A percentile compares a stretch with the other conserved stretches of the same genome.
These are phyloP conservation scores for Penicillium sp. DNA, from an alignment of 2,329 filamentous ascomycete species.

Conservation along the genomic window DNA sequence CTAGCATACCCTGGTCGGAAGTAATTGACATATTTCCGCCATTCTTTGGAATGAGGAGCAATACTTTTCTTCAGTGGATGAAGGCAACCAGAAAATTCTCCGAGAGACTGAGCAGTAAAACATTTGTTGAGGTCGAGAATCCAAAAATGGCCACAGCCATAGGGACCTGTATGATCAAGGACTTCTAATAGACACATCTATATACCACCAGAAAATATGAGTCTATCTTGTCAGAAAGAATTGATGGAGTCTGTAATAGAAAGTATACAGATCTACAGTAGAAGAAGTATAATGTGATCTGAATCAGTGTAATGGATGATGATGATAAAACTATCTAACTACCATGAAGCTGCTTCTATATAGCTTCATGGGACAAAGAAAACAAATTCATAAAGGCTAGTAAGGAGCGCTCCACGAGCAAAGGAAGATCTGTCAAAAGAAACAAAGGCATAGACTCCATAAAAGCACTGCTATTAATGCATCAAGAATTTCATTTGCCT, in stretches of 20 bases:
- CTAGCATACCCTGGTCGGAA: conserved; percentile 1
- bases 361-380: too few relatives aligned
- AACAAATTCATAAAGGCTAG: too few relatives aligned
- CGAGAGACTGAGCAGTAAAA: background rate
- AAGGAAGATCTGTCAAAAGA: too few relatives aligned
- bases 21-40: background rate
- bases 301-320: too few relatives aligned
- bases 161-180: conserved; percentile 1
- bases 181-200: background rate
- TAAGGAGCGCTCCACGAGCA: too few relatives aligned
- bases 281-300: too few relatives aligned
- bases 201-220: background rate
- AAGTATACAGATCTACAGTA: too few relatives aligned
- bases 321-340: too few relatives aligned
- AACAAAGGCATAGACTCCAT: too few relatives aligned
- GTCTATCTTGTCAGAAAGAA: background rate
- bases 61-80: background rate
- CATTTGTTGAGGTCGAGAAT: conserved; percentile 2
- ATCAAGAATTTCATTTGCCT: background rate
- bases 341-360: too few relatives aligned
- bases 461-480: too few relatives aligned
- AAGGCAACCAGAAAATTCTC: conserved; percentile 1
- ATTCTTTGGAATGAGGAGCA: background rate
- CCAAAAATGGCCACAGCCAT: conserved; percentile 5
- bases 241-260: too few relatives aligned